phyloP scores from a whole-genome alignment of 2,329 filamentous ascomycete species.

The Paecilomyces sp. region DNA sequence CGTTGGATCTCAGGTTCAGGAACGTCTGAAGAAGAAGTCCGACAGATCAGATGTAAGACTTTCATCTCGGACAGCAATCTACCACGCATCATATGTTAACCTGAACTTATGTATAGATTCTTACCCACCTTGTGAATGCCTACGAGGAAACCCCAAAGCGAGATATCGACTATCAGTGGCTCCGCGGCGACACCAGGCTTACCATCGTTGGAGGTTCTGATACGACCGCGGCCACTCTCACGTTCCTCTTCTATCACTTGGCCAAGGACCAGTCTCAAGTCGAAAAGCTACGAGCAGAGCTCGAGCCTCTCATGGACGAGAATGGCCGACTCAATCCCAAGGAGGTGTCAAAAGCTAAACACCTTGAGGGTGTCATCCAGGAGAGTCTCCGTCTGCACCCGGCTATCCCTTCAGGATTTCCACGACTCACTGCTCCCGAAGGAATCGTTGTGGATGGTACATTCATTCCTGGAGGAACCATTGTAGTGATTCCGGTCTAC shows the following conservation, averaged over 20 bases:
- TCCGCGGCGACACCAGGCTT: neutral
- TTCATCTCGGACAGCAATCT: neutral
- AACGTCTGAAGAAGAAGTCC: neutral
- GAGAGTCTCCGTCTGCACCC: neutral
- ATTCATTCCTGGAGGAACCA: neutral
- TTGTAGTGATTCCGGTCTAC: neutral
- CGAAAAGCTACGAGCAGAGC: neutral
- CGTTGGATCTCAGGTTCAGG: neutral
- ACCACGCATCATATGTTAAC: neutral
- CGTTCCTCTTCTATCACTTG: neutral
- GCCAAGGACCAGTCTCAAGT: neutral
- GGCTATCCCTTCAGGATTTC: neutral
- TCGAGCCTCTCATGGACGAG: neutral
- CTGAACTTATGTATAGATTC: neutral
- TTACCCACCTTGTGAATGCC: neutral
- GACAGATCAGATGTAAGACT: neutral
- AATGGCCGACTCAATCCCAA: neutral
- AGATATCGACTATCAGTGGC: neutral
- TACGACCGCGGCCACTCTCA: neutral
- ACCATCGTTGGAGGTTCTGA: neutral
- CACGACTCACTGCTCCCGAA: neutral
- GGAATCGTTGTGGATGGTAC: neutral
- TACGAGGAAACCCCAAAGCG: neutral
- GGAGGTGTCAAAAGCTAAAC: neutral
- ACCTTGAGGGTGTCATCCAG: neutral